Base-by-base conservation (phyloP, 768 basidiomycete genomes). In the Kockovaella imperatae region DNA sequence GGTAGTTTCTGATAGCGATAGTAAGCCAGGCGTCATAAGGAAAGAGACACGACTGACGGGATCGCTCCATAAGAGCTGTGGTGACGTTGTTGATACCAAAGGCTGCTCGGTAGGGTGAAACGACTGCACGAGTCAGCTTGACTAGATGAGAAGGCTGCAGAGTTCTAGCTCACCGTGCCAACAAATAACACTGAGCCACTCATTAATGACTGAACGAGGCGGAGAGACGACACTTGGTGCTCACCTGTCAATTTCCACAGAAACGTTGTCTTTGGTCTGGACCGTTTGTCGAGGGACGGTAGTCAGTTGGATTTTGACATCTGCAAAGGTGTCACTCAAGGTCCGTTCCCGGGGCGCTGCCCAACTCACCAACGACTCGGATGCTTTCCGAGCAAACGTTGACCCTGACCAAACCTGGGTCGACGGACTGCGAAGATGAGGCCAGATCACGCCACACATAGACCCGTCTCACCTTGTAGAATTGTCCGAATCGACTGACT, bases 191-290 rank as follows among this genome's bases (percentile, higher is more conserved):
- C 56, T 44, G 38, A 28, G 36, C 6, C 30, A 10, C 8, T 32
- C 34, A 21, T 45, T 31, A 45, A 25, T 15, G 26, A 38, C 36
- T 21, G 21, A 28, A 25, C 28, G 15, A 32, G 32, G 20, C 49
- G 46, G 59, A 21, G 54, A 46, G 18, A 36, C 31, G 43, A 51
- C 34, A 49, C n/a, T n/a, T n/a, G n/a, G n/a, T n/a, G 47, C 6
- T 4, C 47, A 7, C 45, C 35, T 45, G 43, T 45, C 52, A 23
- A 90, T 87, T 62, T 88, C 86, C 53, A 91, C 87, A 57, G 88
- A 89, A 69, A 95, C 91, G 64, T 95, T 95, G 75, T 95, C 90
- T 49, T 87, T 82, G 30, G 91, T 95, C 72, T 95, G 89, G 65
- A 96, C 91, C 14, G 64, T 70, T 53, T 72, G 71, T 28, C 63